Evolutionary conservation across 2,329 filamentous ascomycete genomes (phyloP).

Genomic region (Cordyceps cicadae): DNA sequence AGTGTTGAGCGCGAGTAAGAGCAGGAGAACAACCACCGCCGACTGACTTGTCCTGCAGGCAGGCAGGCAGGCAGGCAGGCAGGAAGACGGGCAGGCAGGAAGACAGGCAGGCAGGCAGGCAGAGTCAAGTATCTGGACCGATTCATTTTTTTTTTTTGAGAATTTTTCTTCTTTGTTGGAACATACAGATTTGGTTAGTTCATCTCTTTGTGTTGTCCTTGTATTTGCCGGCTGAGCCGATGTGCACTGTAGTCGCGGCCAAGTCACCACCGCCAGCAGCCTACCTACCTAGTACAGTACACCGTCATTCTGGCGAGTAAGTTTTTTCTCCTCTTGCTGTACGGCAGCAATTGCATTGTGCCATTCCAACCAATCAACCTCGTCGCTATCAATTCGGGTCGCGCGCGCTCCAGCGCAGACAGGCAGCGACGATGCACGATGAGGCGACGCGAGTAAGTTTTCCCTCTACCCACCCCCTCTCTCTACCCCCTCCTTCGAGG

Average conservation of each 20-base stretch:
- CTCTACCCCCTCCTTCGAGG: background rate
- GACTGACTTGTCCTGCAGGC: background rate
- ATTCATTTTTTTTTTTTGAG: background rate
- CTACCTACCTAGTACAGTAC: no score
- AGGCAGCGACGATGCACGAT: background rate
- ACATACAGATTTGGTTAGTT: background rate
- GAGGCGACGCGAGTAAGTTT: constrained; percentile 7
- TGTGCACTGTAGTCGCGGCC: background rate
- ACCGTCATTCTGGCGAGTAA: background rate
- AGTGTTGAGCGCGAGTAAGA: background rate
- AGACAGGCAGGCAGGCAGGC: background rate
- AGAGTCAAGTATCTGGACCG: background rate
- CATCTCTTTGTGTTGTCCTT: background rate
- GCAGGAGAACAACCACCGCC: background rate
- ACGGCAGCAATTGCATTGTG: background rate
- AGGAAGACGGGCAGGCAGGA: background rate
- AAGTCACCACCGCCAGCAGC: background rate
- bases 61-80: background rate
- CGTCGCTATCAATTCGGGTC: background rate
- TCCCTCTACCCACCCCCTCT: background rate
- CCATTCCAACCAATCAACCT: background rate
- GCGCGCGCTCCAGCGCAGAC: background rate
- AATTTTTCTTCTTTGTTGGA: background rate
- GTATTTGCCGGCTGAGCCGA: background rate
- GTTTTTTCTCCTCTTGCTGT: background rate